phyloP scores from a whole-genome alignment of 1,139 yeast species.

The Sugiyamaella japonica region DNA sequence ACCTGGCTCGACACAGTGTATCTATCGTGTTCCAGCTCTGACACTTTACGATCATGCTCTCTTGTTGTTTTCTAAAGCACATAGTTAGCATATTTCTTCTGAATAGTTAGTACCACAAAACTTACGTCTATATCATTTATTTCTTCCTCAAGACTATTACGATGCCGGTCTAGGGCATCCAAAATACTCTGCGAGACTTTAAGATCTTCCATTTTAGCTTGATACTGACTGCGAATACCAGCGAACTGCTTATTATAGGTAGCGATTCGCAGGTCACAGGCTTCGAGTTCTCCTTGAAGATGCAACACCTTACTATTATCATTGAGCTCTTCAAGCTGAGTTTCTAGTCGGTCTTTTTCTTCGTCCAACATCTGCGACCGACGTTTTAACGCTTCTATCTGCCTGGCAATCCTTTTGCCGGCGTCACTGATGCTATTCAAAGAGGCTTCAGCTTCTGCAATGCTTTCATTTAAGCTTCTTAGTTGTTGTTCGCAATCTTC shows the following conservation, averaged over 20 bases:
- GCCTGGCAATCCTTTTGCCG: neutral
- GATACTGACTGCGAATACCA: neutral
- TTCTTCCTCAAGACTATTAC: neutral
- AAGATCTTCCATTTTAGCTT: constrained; percentile 1
- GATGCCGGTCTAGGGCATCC: neutral
- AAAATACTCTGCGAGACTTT: neutral
- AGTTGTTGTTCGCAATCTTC: constrained; percentile 8
- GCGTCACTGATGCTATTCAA: neutral
- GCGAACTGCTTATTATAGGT: constrained; percentile 26
- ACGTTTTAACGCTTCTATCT: neutral
- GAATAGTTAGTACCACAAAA: neutral
- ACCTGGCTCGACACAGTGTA: constrained; percentile 18
- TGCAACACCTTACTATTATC: constrained; percentile 9
- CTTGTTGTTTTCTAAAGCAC: neutral
- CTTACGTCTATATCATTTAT: constrained; percentile 1
- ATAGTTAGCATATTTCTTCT: neutral
- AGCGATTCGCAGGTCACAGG: constrained; percentile 32
- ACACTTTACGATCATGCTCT: neutral
- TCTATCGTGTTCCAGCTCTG: constrained; percentile 19
- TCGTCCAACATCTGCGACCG: neutral
- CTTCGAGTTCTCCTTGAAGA: constrained; percentile 22
- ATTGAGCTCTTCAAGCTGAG: constrained; percentile 15
- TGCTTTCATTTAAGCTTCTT: neutral
- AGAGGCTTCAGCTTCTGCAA: neutral
- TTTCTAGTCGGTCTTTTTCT: constrained; percentile 15